Conservation (phyloP, 768 basidiomycete genomes). For the Boletus sp. region DNA sequence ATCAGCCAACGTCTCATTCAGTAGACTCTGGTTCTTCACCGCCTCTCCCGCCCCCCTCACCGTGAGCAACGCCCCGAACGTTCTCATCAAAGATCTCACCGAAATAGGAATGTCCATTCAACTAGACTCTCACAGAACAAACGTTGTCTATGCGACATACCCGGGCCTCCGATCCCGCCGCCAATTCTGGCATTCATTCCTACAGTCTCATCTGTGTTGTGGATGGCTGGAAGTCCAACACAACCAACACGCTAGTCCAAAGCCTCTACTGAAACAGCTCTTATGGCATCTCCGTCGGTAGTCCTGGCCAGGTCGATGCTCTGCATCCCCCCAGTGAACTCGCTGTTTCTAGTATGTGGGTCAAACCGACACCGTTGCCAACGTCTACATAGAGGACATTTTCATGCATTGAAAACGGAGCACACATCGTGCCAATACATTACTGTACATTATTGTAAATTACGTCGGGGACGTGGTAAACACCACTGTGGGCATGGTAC, state of each 20-base stretch:
- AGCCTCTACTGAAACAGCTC: conserved; percentile 41
- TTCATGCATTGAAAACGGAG: conserved; percentile 45
- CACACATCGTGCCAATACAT: no score
- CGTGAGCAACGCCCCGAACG: conserved; percentile 40
- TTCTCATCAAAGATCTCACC: conserved; percentile 39
- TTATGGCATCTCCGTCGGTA: conserved; percentile 47
- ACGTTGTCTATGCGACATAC: conserved; percentile 44
- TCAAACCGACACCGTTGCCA: conserved; percentile 42
- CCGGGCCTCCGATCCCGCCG: conserved; percentile 30
- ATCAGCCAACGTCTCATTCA: background rate
- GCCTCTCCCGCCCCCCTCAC: conserved; percentile 44
- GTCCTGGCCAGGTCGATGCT: conserved; percentile 48
- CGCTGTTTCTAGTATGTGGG: conserved; percentile 38
- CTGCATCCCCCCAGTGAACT: no score
- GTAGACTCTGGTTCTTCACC: conserved; percentile 32
- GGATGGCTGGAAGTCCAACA: conserved; percentile 39
- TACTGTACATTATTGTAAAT: no score
- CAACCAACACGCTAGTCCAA: conserved; percentile 39
- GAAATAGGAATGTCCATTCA: conserved; percentile 30
- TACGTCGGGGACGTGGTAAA: no score
- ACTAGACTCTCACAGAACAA: conserved; percentile 22
- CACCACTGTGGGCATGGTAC: background rate
- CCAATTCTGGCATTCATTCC: conserved; percentile 31
- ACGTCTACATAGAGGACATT: conserved; percentile 41
- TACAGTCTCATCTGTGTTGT: no score